Conservation (phyloP, 148 eudicot genomes). For the Chenopodium suecicum region DNA sequence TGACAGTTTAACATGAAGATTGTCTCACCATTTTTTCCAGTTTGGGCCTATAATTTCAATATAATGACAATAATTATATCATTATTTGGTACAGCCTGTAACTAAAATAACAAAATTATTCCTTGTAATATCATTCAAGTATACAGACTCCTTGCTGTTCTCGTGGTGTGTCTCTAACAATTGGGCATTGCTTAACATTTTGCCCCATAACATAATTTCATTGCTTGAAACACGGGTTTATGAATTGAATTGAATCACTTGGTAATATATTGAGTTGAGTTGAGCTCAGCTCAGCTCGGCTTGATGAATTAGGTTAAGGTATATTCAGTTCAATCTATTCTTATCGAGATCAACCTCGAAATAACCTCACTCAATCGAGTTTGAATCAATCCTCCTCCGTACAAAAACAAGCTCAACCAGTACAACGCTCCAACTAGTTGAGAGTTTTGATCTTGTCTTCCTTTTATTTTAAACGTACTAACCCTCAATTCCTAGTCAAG, state of each 20-base stretch:
- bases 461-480: not conserved
- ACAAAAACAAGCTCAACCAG: no score
- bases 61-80: not conserved
- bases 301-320: no score
- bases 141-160: not conserved
- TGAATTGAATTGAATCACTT: not conserved
- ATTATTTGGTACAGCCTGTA: slow-evolving; percentile 9
- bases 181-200: slow-evolving; percentile 1
- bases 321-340: no score
- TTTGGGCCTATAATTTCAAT: not conserved
- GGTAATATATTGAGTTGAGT: no score
- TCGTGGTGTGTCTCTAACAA: slow-evolving; percentile 12
- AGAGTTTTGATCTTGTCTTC: not conserved
- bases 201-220: not conserved
- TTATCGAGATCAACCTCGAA: no score
- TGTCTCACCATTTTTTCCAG: not conserved
- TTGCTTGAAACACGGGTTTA: not conserved
- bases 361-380: no score
- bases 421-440: no score
- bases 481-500: not conserved
- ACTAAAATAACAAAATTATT: slow-evolving; percentile 5
- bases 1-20: not conserved
- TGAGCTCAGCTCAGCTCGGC: no score
- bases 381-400: no score
- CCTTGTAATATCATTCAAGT: slow-evolving; percentile 7